Conservation (phyloP, 2,329 filamentous ascomycete species). For the Fusarium buxicola region DNA sequence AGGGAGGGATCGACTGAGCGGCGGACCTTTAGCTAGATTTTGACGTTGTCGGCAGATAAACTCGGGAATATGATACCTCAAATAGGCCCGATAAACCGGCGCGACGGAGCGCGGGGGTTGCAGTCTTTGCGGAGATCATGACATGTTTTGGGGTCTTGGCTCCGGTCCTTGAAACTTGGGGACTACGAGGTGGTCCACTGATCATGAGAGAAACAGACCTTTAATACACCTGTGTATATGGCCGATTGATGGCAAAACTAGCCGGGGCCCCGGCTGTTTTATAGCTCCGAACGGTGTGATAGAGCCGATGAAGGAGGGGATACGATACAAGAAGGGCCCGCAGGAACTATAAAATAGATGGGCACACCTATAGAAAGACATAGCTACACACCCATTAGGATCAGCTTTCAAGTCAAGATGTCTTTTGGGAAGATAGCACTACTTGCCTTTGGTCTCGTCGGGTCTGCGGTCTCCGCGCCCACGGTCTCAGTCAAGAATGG, state of each 20-base stretch:
- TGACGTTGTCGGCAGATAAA: not conserved
- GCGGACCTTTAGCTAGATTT: not conserved
- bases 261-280: not conserved
- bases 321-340: too few relatives aligned
- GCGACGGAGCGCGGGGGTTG: not conserved
- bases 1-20: not conserved
- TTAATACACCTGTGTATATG: not conserved
- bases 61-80: not conserved
- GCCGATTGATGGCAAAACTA: not conserved
- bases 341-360: too few relatives aligned
- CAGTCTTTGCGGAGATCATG: not conserved
- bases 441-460: not conserved
- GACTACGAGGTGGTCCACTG: not conserved
- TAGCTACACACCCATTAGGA: not conserved
- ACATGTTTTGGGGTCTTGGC: not conserved
- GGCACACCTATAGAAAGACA: too few relatives aligned
- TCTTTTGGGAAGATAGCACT: not conserved
- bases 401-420: not conserved
- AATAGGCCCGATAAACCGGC: not conserved
- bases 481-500: conserved; percentile 21
- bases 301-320: too few relatives aligned
- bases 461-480: not conserved
- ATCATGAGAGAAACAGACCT: not conserved
- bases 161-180: not conserved
- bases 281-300: too few relatives aligned